These are phyloP conservation scores for Penicillium sp. DNA, from an alignment of 2,329 filamentous ascomycete species.

Conservation along the genomic window DNA sequence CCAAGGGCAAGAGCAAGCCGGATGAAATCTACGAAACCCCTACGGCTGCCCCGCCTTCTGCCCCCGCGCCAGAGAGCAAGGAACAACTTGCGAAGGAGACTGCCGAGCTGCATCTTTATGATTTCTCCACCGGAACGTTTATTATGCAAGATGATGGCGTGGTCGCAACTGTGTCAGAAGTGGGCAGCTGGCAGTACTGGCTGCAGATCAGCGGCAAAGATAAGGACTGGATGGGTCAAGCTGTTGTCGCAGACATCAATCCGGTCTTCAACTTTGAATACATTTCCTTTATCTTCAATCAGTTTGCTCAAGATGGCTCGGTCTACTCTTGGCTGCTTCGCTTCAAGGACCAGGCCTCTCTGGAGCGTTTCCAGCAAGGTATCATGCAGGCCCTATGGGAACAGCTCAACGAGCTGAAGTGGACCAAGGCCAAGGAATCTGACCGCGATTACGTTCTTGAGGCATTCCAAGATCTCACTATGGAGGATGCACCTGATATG, in stretches of 20 bases:
- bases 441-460: conserved; percentile 94
- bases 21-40: conserved; percentile 45
- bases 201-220: conserved; percentile 75
- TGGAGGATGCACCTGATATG: conserved; percentile 71
- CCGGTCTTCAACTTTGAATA: conserved; percentile 99
- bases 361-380: conserved; percentile 88
- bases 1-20: conserved; percentile 41
- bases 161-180: conserved; percentile 76
- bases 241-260: conserved; percentile 86
- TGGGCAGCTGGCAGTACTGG: conserved; percentile 94
- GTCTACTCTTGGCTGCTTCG: conserved; percentile 94
- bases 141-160: conserved; percentile 73
- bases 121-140: conserved; percentile 84
- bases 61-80: conserved; percentile 62
- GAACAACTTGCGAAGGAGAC: conserved; percentile 73
- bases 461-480: conserved; percentile 88
- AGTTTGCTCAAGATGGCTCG: conserved; percentile 82
- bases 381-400: conserved; percentile 97
- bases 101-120: conserved; percentile 89
- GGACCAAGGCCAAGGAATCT: conserved; percentile 86
- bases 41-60: conserved; percentile 60
- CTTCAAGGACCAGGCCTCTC: conserved; percentile 77
- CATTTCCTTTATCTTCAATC: conserved; percentile 98
- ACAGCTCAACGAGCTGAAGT: conserved; percentile 89
- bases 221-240: conserved; percentile 81